phyloP scores from a whole-genome alignment of 805 yeast genomes.

The Pichia scutulata region DNA sequence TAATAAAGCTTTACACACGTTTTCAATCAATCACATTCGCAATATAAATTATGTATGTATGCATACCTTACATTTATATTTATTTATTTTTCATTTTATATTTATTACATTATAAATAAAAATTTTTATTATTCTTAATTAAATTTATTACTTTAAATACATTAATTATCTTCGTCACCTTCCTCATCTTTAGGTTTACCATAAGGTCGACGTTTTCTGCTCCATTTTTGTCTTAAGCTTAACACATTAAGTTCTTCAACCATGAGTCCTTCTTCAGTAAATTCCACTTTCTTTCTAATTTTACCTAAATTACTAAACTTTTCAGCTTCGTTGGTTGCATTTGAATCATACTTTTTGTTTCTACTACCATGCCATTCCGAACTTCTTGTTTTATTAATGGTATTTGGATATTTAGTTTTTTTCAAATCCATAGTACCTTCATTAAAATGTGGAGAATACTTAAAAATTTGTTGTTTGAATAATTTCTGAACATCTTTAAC shows the following conservation, averaged over 20 bases:
- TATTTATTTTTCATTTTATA: not conserved
- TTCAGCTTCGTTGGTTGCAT: conserved; percentile 2
- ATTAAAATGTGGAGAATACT: conserved; percentile 5
- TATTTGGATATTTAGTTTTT: conserved; percentile 2
- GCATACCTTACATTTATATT: not conserved
- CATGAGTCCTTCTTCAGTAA: conserved; percentile 17
- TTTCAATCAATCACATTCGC: not conserved
- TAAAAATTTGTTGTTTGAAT: conserved; percentile 4
- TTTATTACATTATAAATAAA: not conserved
- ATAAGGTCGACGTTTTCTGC: conserved; percentile 9
- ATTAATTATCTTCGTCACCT: not conserved
- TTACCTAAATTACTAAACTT: conserved; percentile 23
- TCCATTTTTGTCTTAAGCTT: conserved; percentile 14
- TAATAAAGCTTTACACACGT: not conserved
- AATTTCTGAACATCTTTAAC: not conserved
- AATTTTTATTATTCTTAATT: not conserved
- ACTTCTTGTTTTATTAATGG: not conserved
- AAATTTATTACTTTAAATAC: too few species aligned
- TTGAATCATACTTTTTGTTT: not conserved
- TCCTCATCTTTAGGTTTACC: not conserved
- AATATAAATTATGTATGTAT: too few species aligned
- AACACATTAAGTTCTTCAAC: conserved; percentile 23
- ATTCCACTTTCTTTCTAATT: conserved; percentile 23
- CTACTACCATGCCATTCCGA: not conserved
- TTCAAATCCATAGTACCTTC: not conserved